These are phyloP conservation scores for Podaxis sp. DNA, from an alignment of 768 basidiomycete species.

Conservation along the genomic window DNA sequence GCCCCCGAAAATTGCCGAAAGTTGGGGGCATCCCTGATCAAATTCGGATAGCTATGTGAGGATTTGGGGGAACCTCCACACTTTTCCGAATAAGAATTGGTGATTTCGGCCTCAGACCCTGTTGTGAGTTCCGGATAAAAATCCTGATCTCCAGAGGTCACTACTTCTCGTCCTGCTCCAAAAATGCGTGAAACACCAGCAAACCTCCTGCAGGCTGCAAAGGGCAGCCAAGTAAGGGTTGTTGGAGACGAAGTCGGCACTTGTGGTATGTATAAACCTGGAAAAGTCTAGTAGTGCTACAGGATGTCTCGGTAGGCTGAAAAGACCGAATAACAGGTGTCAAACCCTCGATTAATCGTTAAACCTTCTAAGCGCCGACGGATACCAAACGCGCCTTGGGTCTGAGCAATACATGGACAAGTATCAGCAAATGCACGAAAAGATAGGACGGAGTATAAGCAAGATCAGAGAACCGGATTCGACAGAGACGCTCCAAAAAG, in stretches of 20 bases:
- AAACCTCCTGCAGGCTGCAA: too few relatives aligned
- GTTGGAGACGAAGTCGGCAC: background rate
- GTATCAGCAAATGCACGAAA: conserved; percentile 14
- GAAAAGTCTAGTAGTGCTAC: background rate
- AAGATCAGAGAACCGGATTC: conserved; percentile 51
- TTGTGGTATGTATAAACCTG: background rate
- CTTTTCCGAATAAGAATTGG: too few relatives aligned
- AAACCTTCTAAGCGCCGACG: background rate
- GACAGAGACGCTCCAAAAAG: conserved; percentile 34
- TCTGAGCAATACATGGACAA: background rate
- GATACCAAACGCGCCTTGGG: background rate
- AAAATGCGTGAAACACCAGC: too few relatives aligned
- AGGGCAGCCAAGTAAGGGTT: too few relatives aligned
- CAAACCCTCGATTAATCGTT: background rate
- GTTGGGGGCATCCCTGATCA: too few relatives aligned
- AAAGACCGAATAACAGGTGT: background rate
- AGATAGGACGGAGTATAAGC: conserved; percentile 16
- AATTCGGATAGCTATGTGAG: too few relatives aligned
- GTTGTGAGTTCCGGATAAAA: too few relatives aligned
- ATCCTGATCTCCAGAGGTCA: too few relatives aligned
- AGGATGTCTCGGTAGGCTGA: background rate
- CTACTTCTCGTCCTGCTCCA: too few relatives aligned
- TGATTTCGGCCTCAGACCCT: too few relatives aligned
- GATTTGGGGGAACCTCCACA: too few relatives aligned
- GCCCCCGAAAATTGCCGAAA: background rate